Evolutionary conservation across 2,329 filamentous ascomycete species (phyloP), one percentile per base, ranked within the genome.

Genomic region (Aspergillus puulaauensis): DNA sequence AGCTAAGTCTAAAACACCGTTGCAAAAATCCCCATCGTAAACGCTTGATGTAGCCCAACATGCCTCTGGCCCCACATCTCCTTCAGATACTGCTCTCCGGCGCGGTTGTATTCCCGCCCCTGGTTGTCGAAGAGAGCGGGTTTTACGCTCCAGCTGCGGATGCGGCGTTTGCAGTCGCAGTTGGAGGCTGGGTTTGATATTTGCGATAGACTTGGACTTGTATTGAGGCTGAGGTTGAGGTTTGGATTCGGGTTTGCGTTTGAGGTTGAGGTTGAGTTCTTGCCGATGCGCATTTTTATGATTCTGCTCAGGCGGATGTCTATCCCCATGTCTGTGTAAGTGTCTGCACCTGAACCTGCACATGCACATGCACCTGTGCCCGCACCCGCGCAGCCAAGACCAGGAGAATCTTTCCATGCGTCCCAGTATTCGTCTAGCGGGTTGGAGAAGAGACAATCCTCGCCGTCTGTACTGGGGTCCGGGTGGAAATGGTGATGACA

Each of bases 21-120:
- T 31, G 53, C 61, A 24, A 65, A 64, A 52, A 61, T 54, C 6
- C 64, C 64, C 52, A 62, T 55, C 17, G 61, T 64, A 35, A 64
- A 65, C 12, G 63, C 59, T 21, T 57, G 65, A 53, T 66, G 64
- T 17, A 66, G 56, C n/a, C 65, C 60, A 47, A 62, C 57, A 66
- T 64, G 56, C 57, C 68, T 57, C 54, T 70, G 62, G 46, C 62
- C 64, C 60, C 68, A 69, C 65, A 67, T 69, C 54, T 70, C 66
- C 35, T 62, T 66, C 24, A 70, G 58, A 60, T 68, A 70, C 27
- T 62, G 57, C 52, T 68, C 63, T 14, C 67, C 68, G n/a, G 60
- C 60, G 24, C 64, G 63, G 39, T 69, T 64, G 14, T 61, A 65
- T 44, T 66, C 64, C 12, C 64, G 47, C 8, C 68, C 68, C 37